phyloP scores from a whole-genome alignment of 768 basidiomycete genomes.

The Paxillus ammoniavirescens region DNA sequence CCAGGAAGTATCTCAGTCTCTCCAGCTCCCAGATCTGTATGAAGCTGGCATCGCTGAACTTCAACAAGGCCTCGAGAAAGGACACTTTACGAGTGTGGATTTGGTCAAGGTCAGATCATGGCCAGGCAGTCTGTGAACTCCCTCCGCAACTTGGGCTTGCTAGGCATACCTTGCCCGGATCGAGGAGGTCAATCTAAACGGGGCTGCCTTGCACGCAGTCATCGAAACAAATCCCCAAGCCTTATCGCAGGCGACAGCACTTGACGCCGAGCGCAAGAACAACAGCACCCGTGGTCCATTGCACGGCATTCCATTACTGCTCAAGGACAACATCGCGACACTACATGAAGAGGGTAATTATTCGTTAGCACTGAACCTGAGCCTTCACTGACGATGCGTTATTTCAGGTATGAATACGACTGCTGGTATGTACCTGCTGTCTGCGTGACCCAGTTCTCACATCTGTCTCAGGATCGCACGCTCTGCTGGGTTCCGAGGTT shows the following conservation, averaged over 20 bases:
- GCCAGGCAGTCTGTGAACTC: not conserved
- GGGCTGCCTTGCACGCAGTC: conserved; percentile 56
- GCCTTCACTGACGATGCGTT: not conserved
- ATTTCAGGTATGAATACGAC: conserved; percentile 38
- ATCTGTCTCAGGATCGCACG: conserved; percentile 28
- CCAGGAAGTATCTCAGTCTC: not conserved
- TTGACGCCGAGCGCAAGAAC: conserved; percentile 48
- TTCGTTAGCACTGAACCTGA: not conserved
- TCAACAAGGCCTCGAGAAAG: conserved; percentile 48
- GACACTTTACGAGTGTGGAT: conserved; percentile 59
- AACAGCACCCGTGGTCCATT: conserved; percentile 44
- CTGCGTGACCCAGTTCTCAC: not conserved
- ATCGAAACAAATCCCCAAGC: conserved; percentile 61
- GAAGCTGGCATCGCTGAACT: conserved; percentile 59
- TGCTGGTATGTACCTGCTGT: conserved; percentile 23
- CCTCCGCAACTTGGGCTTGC: not conserved
- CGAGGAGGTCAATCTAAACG: conserved; percentile 62
- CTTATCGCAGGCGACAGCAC: conserved; percentile 46
- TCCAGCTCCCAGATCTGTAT: conserved; percentile 54
- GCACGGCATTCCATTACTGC: conserved; percentile 59
- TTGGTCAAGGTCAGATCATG: conserved; percentile 49
- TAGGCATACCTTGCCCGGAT: conserved; percentile 68
- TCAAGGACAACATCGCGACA: conserved; percentile 48
- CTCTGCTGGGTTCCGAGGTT: conserved; percentile 35
- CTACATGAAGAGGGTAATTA: conserved; percentile 26